Evolutionary conservation across 805 yeast genomes (phyloP), one percentile per base, ranked within the genome.

Genomic region (Schwanniomyces occidentalis): DNA sequence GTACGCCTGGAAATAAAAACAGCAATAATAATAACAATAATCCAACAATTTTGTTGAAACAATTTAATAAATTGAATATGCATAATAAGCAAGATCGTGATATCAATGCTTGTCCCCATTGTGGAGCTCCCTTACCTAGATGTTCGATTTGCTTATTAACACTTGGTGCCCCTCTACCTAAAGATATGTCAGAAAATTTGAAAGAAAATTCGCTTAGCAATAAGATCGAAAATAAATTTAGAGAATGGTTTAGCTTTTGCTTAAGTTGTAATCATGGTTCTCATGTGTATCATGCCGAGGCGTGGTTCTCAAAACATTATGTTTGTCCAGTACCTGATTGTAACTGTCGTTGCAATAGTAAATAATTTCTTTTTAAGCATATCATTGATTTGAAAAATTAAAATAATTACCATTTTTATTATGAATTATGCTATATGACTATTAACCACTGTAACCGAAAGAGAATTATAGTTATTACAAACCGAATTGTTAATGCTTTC

Each of bases 321-420:
- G 77, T 85, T 1, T 91, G 99, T 52, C 97, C 99, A 0, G 95
- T 91, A 3, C 96, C 97, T 0, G 95, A 89, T 27, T 91, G 99
- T 52, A 69, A 72, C 25, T 91, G 99, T 52, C 69, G 77, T 32
- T 91, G 98, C 57, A 84, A 83, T 48, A 79, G 75, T 48, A 72
- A 69, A 44, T 67, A 54, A 45, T 7, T 7, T 8, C 23, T 21
- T 21, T 21, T 21, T 10, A 10, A 21, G 23, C n/a, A n/a, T n/a
- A n/a, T n/a, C n/a, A n/a, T n/a, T n/a, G n/a, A n/a, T n/a, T n/a
- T n/a, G n/a, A n/a, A n/a, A n/a, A n/a, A n/a, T n/a, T n/a, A n/a
- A n/a, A n/a, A n/a, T n/a, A n/a, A n/a, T n/a, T n/a, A n/a, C n/a
- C n/a, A n/a, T n/a, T n/a, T n/a, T n/a, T n/a, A n/a, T n/a, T n/a